Evolutionary conservation across 2,329 filamentous ascomycete species (phyloP).

Genomic region (Diaporthe vaccinii): DNA sequence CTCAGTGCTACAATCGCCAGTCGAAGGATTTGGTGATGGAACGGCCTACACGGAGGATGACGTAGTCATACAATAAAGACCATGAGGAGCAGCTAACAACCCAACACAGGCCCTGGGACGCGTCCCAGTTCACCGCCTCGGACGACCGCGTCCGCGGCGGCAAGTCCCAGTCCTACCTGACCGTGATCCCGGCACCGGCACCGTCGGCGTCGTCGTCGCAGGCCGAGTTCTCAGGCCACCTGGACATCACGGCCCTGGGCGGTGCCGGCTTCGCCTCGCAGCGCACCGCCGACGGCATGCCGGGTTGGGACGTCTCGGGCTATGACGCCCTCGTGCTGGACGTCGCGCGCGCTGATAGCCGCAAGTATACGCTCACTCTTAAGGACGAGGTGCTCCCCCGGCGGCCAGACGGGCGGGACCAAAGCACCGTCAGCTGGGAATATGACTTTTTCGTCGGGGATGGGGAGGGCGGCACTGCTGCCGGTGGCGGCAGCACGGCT

Average conservation of each 20-base stretch:
- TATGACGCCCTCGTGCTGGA: slow-evolving; percentile 71
- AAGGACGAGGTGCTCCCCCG: slow-evolving; percentile 76
- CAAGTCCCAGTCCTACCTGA: slow-evolving; percentile 69
- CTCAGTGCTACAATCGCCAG: neutral
- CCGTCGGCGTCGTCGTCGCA: neutral
- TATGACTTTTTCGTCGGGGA: slow-evolving; percentile 68
- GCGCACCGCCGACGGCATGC: slow-evolving; percentile 64
- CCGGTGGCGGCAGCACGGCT: slow-evolving; percentile 41
- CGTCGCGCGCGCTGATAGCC: slow-evolving; percentile 69
- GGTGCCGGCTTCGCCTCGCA: slow-evolving; percentile 88
- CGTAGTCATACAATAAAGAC: neutral
- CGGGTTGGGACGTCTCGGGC: slow-evolving; percentile 42
- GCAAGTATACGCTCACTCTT: slow-evolving; percentile 80
- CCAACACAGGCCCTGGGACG: slow-evolving; percentile 36
- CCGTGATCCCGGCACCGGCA: slow-evolving; percentile 26
- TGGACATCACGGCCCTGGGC: slow-evolving; percentile 76
- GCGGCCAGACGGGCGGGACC: slow-evolving; percentile 75
- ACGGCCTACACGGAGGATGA: neutral
- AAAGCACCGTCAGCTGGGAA: slow-evolving; percentile 81
- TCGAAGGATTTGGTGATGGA: neutral
- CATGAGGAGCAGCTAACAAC: neutral
- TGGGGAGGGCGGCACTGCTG: slow-evolving; percentile 13
- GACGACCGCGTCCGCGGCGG: slow-evolving; percentile 86
- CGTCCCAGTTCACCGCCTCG: slow-evolving; percentile 70
- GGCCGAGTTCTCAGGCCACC: slow-evolving; percentile 63